Conservation (phyloP, 2,329 filamentous ascomycete genomes). For the Fusarium globosum region DNA sequence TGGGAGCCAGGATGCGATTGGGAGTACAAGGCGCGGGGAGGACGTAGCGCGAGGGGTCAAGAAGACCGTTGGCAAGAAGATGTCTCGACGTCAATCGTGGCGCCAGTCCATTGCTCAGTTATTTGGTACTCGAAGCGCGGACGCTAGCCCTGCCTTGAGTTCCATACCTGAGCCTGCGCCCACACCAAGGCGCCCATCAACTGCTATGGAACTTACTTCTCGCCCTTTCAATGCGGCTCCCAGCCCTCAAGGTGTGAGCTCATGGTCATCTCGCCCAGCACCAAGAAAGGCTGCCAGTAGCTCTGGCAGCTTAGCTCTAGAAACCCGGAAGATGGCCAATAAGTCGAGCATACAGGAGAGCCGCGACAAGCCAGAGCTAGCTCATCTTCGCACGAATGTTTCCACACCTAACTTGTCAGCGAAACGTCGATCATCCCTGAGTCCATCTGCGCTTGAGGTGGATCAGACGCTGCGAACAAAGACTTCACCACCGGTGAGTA, state of each 20-base stretch:
- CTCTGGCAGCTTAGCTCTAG: conserved; percentile 7
- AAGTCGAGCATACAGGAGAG: not conserved
- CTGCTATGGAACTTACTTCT: conserved; percentile 10
- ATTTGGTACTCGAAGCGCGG: conserved; percentile 30
- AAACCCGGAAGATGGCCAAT: conserved; percentile 1
- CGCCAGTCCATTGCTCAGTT: conserved; percentile 32
- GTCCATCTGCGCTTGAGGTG: conserved; percentile 16
- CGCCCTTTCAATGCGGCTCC: not conserved
- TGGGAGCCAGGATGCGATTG: conserved; percentile 54
- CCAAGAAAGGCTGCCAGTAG: conserved; percentile 10
- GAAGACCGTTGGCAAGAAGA: conserved; percentile 8
- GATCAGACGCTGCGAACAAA: conserved; percentile 46
- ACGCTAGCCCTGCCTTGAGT: conserved; percentile 7
- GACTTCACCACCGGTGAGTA: conserved; percentile 56
- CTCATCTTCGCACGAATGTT: conserved; percentile 30
- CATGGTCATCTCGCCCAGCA: not conserved
- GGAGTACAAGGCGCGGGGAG: conserved; percentile 8
- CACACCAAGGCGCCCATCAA: conserved; percentile 16
- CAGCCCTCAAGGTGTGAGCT: conserved; percentile 1
- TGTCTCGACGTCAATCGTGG: conserved; percentile 32
- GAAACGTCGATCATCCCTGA: conserved; percentile 11
- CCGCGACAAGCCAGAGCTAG: conserved; percentile 28
- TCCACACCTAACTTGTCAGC: conserved; percentile 46
- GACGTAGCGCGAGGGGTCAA: not conserved
- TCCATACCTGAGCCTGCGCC: conserved; percentile 1